Evolutionary conservation across 2,329 filamentous ascomycete species (phyloP).

Genomic region (Verticillium tricorpus): DNA sequence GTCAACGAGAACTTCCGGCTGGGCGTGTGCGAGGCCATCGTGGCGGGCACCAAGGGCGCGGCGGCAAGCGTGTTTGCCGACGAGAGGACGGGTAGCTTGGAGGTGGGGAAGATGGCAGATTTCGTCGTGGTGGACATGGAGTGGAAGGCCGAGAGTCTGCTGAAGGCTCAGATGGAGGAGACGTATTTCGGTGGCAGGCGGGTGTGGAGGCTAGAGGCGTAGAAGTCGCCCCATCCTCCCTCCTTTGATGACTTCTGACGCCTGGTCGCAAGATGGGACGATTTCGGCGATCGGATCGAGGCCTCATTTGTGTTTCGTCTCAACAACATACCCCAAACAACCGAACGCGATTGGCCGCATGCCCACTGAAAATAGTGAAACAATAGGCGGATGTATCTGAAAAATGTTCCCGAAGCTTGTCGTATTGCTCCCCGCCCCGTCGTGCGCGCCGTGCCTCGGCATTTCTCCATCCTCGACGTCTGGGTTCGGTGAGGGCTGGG

Average conservation of each 20-base stretch:
- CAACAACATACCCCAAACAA: not conserved
- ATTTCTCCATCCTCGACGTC: not conserved
- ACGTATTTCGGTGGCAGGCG: constrained; percentile 42
- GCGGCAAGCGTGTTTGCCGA: constrained; percentile 48
- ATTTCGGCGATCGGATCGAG: not conserved
- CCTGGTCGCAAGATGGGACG: not conserved
- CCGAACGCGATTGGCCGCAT: not conserved
- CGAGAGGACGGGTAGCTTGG: constrained; percentile 39
- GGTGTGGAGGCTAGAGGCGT: constrained; percentile 21
- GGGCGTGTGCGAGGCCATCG: constrained; percentile 40
- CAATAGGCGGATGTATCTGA: not conserved
- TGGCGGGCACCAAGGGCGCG: constrained; percentile 40
- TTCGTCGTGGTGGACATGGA: constrained; percentile 47
- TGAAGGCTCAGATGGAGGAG: constrained; percentile 35
- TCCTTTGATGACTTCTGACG: not conserved
- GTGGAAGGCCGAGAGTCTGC: constrained; percentile 37
- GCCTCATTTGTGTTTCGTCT: not conserved
- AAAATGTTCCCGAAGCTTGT: not conserved
- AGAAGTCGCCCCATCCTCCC: not conserved
- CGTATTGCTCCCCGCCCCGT: not conserved
- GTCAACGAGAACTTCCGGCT: constrained; percentile 44
- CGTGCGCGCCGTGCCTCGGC: not conserved
- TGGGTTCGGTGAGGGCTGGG: not conserved
- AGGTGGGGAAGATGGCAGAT: constrained; percentile 44
- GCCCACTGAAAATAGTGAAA: not conserved